Percentiles rank a stretch among this genome's conserved stretches.
Conservation (phyloP, 257 asterid species). For the Przewalskia tangutica region DNA sequence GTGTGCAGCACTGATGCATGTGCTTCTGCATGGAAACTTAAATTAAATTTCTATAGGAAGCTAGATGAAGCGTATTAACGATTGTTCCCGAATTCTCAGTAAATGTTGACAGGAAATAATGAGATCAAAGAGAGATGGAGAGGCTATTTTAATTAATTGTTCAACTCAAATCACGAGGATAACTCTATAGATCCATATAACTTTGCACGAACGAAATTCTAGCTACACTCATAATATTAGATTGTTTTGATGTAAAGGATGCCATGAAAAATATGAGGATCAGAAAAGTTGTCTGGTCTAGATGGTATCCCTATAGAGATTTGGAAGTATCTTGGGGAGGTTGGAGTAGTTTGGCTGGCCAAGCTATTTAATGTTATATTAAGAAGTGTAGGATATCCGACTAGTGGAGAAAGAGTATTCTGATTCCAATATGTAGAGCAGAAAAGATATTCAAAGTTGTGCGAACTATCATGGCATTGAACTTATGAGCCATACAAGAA, state of each 20-base stretch:
- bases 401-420: not conserved
- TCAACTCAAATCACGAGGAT: not conserved
- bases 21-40: not conserved
- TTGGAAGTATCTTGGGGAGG: not conserved
- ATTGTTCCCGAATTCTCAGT: not conserved
- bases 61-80: not conserved
- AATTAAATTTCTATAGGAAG: not conserved
- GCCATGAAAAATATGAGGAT: not conserved
- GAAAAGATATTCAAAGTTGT: not conserved
- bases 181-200: not conserved
- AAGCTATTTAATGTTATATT: not conserved
- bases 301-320: not conserved
- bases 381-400: not conserved
- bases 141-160: not conserved
- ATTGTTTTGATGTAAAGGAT: not conserved
- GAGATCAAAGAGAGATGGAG: not conserved
- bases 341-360: not conserved
- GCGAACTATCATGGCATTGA: not conserved
- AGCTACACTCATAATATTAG: not conserved
- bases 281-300: not conserved
- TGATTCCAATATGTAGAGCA: not conserved
- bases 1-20: not conserved
- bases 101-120: not conserved
- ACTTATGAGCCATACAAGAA: not conserved
- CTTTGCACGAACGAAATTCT: not conserved